Base-by-base conservation (phyloP, 2,329 filamentous ascomycete species). In the Venturia oleaginea region DNA sequence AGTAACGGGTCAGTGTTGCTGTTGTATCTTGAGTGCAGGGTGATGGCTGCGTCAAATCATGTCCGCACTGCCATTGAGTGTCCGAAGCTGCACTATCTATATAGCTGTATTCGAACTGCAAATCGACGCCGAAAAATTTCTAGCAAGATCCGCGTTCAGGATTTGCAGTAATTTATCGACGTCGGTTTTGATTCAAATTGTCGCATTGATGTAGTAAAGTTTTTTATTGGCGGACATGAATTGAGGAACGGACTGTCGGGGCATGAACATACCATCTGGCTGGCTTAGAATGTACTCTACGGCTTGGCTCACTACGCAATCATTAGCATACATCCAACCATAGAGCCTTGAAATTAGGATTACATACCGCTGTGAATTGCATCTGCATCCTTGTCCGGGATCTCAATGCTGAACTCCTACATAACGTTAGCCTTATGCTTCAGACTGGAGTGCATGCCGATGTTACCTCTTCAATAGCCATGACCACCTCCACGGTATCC, bases 401-500 rank as follows among this genome's bases (percentile, higher is more conserved):
- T 97, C 85, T 97, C 92, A 77, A 97, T 94, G 88, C 91, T 88
- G 80, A 89, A 89, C 74, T 89, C 86, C 86, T 87, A 71, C 72
- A 48, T 6, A 13, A n/a, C 67, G 67, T 74, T 63, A 74, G 69
- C 51, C 64, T 59, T 24, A 46, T 46, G 37, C 22, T 22, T 30
- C 32, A 32, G 19, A 3, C 11, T 51, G 40, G 40, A 85, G 75
- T 87, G 86, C 73, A 87, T 82, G 80, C 70, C 64, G 57, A 46
- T 71, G 78, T 69, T 79, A 92, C 89, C 87, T 99, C 94, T 85
- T 99, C 94, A 80, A 99, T 97, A 70, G 94, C 94, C 94, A 99
- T 99, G 72, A 99, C 94, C 70, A 99, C 94, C 84, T 99, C 94
- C 68, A 99, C 94, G 68, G 94, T 97, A 78, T 99, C 94, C 78